Percentiles rank a stretch among this genome's conserved stretches.
Evolutionary conservation across 768 basidiomycete species (phyloP).

Genomic region (Agaricus subrufescens): DNA sequence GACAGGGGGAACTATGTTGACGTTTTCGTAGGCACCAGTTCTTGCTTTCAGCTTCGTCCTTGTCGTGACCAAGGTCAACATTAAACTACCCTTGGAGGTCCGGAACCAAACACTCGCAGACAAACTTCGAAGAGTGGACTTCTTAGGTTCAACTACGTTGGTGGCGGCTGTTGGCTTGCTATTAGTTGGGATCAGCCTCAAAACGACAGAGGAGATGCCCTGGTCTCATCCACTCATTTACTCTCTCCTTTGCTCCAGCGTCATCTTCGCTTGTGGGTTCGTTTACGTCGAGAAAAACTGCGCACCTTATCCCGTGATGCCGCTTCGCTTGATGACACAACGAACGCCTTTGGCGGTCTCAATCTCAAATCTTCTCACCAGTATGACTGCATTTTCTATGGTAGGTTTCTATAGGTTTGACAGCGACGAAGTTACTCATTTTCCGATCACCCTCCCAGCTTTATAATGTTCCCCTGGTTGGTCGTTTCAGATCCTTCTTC

Average conservation of each 20-base stretch:
- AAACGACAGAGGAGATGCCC: constrained; percentile 70
- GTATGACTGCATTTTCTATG: constrained; percentile 78
- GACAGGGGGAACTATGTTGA: constrained; percentile 8
- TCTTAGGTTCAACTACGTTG: constrained; percentile 77
- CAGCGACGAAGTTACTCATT: neutral
- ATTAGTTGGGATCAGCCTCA: constrained; percentile 72
- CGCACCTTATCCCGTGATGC: constrained; percentile 88
- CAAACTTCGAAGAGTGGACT: constrained; percentile 79
- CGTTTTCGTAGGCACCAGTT: constrained; percentile 59
- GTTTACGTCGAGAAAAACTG: constrained; percentile 73
- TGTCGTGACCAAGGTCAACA: constrained; percentile 74
- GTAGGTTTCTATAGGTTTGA: constrained; percentile 30
- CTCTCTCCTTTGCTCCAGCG: constrained; percentile 57
- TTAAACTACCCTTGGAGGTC: constrained; percentile 64
- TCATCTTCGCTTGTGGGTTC: constrained; percentile 54
- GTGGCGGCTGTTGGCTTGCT: constrained; percentile 66
- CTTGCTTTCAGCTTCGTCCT: constrained; percentile 66
- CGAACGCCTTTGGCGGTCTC: constrained; percentile 82
- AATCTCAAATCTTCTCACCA: constrained; percentile 71
- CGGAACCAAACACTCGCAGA: constrained; percentile 52
- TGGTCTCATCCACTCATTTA: constrained; percentile 74
- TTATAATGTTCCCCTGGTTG: constrained; percentile 80
- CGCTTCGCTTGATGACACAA: constrained; percentile 69
- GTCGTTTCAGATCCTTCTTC: constrained; percentile 17
- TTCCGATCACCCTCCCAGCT: constrained; percentile 41